phyloP scores from a whole-genome alignment of 352 stramenopile species.

The Phytophthora ramorum region DNA sequence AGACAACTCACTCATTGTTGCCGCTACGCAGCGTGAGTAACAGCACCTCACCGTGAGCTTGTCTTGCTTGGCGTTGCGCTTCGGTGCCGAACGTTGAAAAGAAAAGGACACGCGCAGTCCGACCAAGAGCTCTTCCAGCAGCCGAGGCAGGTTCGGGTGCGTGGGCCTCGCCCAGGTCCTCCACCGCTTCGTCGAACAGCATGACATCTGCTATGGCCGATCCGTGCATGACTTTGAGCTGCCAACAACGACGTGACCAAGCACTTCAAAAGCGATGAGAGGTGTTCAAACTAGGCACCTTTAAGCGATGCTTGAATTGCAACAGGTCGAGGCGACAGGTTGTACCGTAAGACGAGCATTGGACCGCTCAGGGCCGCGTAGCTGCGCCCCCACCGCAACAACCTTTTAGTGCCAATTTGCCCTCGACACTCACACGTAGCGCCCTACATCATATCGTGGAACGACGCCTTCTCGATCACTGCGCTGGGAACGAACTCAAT shows the following conservation, averaged over 20 bases:
- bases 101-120: conserved; percentile 59
- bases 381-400: conserved; percentile 17
- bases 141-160: conserved; percentile 44
- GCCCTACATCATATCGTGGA: conserved; percentile 72
- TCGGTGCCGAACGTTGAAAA: conserved; percentile 40
- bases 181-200: conserved; percentile 59
- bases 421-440: too few species aligned
- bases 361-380: conserved; percentile 45
- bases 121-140: conserved; percentile 60
- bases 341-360: conserved; percentile 43
- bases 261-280: not conserved
- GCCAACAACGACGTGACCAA: conserved; percentile 1
- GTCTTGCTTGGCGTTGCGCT: conserved; percentile 19
- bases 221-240: conserved; percentile 53
- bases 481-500: conserved; percentile 51
- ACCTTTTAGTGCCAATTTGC: not conserved
- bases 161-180: conserved; percentile 45
- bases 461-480: conserved; percentile 54
- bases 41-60: conserved; percentile 39
- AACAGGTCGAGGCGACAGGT: conserved; percentile 28
- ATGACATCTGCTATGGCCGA: conserved; percentile 44
- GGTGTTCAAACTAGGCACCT: conserved; percentile 28
- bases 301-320: conserved; percentile 60
- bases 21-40: conserved; percentile 5
- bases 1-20: not conserved